phyloP scores from a whole-genome alignment of 805 yeast genomes.

The Saccharomyces jurei region DNA sequence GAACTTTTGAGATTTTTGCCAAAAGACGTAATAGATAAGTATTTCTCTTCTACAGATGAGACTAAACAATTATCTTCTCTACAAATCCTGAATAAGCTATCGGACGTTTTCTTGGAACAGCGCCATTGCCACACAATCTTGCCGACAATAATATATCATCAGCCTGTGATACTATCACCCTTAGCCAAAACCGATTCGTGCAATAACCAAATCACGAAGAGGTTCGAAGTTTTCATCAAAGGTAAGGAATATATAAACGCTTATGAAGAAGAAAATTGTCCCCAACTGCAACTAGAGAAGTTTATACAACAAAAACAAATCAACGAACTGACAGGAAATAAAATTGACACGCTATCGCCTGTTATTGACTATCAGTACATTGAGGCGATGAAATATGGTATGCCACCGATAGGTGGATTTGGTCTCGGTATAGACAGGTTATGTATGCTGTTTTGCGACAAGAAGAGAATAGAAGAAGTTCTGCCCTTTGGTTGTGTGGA shows the following conservation, averaged over 20 bases:
- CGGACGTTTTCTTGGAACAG: conserved; percentile 57
- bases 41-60: conserved; percentile 2
- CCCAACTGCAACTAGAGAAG: conserved; percentile 57
- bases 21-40: background rate
- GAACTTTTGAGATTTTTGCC: conserved; percentile 10
- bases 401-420: conserved; percentile 98
- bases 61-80: conserved; percentile 37
- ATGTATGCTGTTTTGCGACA: conserved; percentile 65
- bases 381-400: conserved; percentile 77
- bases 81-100: conserved; percentile 56
- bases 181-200: conserved; percentile 59
- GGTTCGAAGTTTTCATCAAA: conserved; percentile 79
- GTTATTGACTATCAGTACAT: conserved; percentile 68
- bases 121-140: conserved; percentile 34
- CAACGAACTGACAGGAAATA: conserved; percentile 43
- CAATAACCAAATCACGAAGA: conserved; percentile 39
- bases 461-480: conserved; percentile 64
- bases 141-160: conserved; percentile 74
- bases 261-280: conserved; percentile 93
- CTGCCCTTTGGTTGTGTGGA: conserved; percentile 65
- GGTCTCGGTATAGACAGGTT: conserved; percentile 91
- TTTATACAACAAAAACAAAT: conserved; percentile 50
- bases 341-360: conserved; percentile 40
- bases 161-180: conserved; percentile 82
- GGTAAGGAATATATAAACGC: conserved; percentile 86